phyloP scores from a whole-genome alignment of 768 basidiomycete genomes.

The Basidioascus undulatus region DNA sequence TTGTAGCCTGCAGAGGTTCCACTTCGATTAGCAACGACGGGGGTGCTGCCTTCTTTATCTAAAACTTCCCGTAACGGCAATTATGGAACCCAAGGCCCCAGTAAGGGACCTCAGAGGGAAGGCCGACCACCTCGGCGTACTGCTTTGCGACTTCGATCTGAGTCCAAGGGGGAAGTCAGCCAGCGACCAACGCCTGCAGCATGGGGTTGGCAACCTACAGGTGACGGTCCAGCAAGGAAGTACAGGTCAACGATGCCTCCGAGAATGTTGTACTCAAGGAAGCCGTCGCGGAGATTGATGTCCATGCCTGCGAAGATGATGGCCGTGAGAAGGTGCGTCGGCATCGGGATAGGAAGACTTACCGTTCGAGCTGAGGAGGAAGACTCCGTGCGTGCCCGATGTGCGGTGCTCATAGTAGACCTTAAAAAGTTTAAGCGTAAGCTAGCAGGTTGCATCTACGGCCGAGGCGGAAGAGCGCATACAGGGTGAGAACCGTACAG shows the following conservation, averaged over 20 bases:
- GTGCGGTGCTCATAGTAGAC: conserved; percentile 45
- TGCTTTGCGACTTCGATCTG: conserved; percentile 5
- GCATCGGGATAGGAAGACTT: no score
- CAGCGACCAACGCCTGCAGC: no score
- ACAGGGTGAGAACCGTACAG: conserved; percentile 38
- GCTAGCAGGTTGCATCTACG: no score
- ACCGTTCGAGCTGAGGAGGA: conserved; percentile 46
- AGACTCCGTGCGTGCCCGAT: conserved; percentile 43
- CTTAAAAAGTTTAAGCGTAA: no score
- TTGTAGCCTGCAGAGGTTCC: no score
- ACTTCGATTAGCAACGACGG: no score
- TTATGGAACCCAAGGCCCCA: conserved; percentile 10
- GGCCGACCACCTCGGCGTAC: conserved; percentile 4
- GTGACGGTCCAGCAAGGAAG: conserved; percentile 8
- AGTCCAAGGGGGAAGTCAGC: no score
- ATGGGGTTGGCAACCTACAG: no score
- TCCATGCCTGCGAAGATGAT: no score
- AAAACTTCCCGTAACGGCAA: conserved; percentile 9
- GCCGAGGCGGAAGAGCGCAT: no score
- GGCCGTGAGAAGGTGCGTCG: no score
- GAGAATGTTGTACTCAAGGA: conserved; percentile 7
- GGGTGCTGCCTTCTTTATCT: no score
- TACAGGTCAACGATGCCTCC: conserved; percentile 11
- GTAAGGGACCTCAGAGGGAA: conserved; percentile 3
- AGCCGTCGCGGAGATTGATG: conserved; percentile 30